These are phyloP conservation scores for Ganoderma lucidum DNA, from an alignment of 1,284 basidiomycete genomes.

Conservation along the genomic window DNA sequence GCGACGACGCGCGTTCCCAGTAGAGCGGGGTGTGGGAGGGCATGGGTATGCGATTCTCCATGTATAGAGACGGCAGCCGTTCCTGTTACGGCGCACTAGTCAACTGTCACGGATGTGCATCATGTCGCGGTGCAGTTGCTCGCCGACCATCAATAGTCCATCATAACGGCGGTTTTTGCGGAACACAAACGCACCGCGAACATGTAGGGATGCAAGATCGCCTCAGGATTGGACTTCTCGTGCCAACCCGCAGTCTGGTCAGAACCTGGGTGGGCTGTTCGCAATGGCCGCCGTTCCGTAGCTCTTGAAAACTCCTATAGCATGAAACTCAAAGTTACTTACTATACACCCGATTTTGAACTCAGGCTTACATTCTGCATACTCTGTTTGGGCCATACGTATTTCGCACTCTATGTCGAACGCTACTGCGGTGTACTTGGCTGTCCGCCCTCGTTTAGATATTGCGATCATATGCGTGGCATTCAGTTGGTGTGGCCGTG, in stretches of 20 bases:
- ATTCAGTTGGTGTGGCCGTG: no score
- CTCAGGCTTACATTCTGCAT: no score
- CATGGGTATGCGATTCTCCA: background rate
- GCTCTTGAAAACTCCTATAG: no score
- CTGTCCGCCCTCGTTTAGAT: no score
- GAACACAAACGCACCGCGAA: background rate
- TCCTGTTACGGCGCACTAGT: background rate
- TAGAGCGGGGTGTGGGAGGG: background rate
- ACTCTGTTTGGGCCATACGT: no score
- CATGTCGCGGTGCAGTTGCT: constrained; percentile 21
- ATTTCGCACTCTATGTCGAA: no score
- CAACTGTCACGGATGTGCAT: constrained; percentile 19
- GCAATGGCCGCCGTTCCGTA: no score
- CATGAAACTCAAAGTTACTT: no score
- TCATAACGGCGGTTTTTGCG: constrained; percentile 6
- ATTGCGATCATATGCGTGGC: no score
- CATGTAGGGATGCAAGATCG: background rate
- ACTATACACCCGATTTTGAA: no score
- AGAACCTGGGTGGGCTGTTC: background rate
- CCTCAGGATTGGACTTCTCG: background rate
- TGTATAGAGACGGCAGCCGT: background rate
- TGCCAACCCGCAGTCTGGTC: background rate
- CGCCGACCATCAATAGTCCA: constrained; percentile 29
- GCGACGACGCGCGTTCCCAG: background rate
- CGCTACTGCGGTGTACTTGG: no score